phyloP scores from a whole-genome alignment of 2,329 filamentous ascomycete species.

The Alternaria ethzedia region DNA sequence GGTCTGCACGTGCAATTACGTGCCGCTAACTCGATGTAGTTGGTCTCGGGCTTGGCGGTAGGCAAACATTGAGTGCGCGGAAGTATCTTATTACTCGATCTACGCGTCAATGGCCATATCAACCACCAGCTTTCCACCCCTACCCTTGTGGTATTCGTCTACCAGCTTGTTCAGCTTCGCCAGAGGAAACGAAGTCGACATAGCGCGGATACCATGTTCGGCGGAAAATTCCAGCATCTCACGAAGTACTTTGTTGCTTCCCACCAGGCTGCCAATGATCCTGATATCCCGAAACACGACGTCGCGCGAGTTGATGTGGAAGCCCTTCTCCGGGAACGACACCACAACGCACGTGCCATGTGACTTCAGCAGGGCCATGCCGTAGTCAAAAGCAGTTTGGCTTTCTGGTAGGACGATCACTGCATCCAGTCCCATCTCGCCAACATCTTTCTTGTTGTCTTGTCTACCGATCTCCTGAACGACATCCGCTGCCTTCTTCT shows the following conservation, averaged over 20 bases:
- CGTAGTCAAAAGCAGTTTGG: slow-evolving; percentile 57
- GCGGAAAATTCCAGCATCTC: slow-evolving; percentile 52
- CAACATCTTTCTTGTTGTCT: slow-evolving; percentile 42
- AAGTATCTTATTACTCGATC: neutral
- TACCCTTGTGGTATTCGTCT: slow-evolving; percentile 52
- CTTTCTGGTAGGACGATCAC: slow-evolving; percentile 57
- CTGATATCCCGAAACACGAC: slow-evolving; percentile 55
- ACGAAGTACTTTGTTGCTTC: slow-evolving; percentile 49
- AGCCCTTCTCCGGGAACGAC: slow-evolving; percentile 55
- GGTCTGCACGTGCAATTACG: too few relatives aligned
- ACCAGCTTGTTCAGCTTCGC: slow-evolving; percentile 52
- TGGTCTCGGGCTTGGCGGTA: neutral
- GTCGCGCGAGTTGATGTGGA: slow-evolving; percentile 52
- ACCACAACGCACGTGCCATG: slow-evolving; percentile 57
- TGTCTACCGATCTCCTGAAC: slow-evolving; percentile 45
- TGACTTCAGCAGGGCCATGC: slow-evolving; percentile 51
- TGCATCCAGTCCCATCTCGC: slow-evolving; percentile 55
- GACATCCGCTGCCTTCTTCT: slow-evolving; percentile 35
- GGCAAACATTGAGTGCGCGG: neutral
- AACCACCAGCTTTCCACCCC: slow-evolving; percentile 55
- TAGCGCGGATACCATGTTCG: slow-evolving; percentile 43
- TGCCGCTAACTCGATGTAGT: too few relatives aligned
- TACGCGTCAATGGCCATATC: slow-evolving; percentile 42
- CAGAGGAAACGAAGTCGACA: slow-evolving; percentile 46
- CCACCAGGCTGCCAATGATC: slow-evolving; percentile 52